A percentile compares a stretch with the other conserved stretches of the same genome.
These are phyloP conservation scores for Ustilago lituana DNA, from an alignment of 1,284 basidiomycete genomes.

Conservation along the genomic window DNA sequence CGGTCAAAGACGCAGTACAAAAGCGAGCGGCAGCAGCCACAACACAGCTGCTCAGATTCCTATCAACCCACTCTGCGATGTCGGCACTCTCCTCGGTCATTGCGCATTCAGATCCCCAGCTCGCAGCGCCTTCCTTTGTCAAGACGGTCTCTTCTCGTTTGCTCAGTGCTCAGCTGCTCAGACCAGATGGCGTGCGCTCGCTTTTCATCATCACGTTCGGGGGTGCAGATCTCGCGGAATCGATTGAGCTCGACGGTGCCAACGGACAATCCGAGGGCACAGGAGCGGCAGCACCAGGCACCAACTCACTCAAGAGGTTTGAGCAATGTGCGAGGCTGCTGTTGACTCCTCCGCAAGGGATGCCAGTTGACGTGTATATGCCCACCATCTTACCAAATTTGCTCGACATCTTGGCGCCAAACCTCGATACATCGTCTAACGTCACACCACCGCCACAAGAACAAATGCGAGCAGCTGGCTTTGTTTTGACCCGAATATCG, in stretches of 20 bases:
- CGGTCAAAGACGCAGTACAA: conserved; percentile 21
- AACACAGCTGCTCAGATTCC: conserved; percentile 26
- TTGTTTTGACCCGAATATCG: conserved; percentile 46
- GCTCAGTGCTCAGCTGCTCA: conserved; percentile 56
- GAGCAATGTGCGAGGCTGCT: conserved; percentile 45
- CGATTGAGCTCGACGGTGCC: conserved; percentile 29
- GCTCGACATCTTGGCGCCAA: conserved; percentile 47
- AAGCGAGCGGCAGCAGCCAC: conserved; percentile 30
- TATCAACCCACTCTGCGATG: conserved; percentile 43
- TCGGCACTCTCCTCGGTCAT: conserved; percentile 45
- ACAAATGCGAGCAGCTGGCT: conserved; percentile 57
- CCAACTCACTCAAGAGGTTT: conserved; percentile 37
- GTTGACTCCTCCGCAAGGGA: conserved; percentile 48
- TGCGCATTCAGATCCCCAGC: conserved; percentile 24
- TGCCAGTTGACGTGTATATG: conserved; percentile 39
- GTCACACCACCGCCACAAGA: conserved; percentile 41
- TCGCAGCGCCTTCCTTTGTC: conserved; percentile 44
- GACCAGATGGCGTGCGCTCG: conserved; percentile 60
- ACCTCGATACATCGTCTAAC: conserved; percentile 22
- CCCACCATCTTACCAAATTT: conserved; percentile 41
- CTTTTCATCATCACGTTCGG: conserved; percentile 56
- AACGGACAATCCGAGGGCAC: conserved; percentile 25
- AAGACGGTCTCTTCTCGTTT: conserved; percentile 46
- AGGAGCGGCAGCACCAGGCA: conserved; percentile 28
- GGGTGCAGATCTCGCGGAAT: conserved; percentile 28